phyloP scores from a whole-genome alignment of 179 eudicot genomes.

The Monotropa hypopitys region DNA sequence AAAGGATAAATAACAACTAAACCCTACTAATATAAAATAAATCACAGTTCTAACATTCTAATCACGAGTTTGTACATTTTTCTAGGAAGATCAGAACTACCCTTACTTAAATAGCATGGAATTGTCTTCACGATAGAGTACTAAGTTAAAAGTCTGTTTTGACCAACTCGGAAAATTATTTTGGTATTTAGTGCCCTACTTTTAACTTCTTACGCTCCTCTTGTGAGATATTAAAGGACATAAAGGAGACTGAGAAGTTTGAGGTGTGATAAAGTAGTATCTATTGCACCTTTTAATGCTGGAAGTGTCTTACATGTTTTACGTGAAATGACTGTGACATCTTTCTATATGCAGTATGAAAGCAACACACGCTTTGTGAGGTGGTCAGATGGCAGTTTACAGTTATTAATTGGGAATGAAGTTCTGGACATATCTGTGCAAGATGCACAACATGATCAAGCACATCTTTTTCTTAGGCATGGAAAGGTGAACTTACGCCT shows the following conservation, averaged over 20 bases:
- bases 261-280: background rate
- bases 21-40: no score
- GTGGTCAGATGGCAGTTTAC: conserved; percentile 98
- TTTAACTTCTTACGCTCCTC: background rate
- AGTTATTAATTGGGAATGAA: conserved; percentile 82
- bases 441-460: conserved; percentile 95
- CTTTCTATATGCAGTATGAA: conserved; percentile 48
- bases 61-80: background rate
- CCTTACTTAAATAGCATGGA: background rate
- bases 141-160: background rate
- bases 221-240: background rate
- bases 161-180: background rate
- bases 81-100: background rate
- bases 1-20: no score
- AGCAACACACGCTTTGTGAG: conserved; percentile 95
- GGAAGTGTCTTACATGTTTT: background rate
- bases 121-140: background rate
- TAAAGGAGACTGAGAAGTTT: background rate
- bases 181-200: background rate
- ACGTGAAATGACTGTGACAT: conserved; percentile 1
- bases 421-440: conserved; percentile 93
- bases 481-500: conserved; percentile 50
- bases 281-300: background rate
- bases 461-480: conserved; percentile 80
- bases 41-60: background rate